These are phyloP conservation scores for Gleditsia sinensis DNA, from an alignment of 306 rosid species.

Conservation along the genomic window DNA sequence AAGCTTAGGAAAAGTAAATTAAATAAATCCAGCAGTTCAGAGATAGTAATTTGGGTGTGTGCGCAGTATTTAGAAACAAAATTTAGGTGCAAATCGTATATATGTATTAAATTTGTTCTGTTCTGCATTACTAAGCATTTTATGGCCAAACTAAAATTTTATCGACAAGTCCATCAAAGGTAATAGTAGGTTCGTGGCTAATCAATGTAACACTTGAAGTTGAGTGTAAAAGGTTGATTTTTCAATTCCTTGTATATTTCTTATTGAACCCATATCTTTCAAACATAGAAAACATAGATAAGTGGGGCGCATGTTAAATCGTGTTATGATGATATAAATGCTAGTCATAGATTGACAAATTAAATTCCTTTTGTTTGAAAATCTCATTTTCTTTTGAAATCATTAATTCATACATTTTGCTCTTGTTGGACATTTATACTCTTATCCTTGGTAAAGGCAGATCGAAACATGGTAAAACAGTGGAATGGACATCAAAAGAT, in stretches of 20 bases:
- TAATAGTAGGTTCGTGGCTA: not conserved
- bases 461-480: conserved; percentile 95
- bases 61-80: not conserved
- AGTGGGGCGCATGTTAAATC: not conserved
- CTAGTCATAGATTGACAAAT: not conserved
- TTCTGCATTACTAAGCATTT: not conserved
- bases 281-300: not conserved
- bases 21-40: not conserved
- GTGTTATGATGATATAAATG: not conserved
- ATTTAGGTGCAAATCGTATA: not conserved
- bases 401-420: not conserved
- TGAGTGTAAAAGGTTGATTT: conserved; percentile 22
- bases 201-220: not conserved
- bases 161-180: not conserved
- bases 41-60: not conserved
- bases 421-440: conserved; percentile 61
- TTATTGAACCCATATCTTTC: not conserved
- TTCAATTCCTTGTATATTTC: not conserved
- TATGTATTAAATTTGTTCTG: not conserved
- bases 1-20: not conserved
- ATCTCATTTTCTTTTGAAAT: conserved; percentile 34
- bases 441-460: conserved; percentile 96
- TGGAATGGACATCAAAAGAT: conserved; percentile 96
- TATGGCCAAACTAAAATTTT: not conserved
- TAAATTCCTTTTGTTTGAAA: conserved; percentile 19